Evolutionary conservation across 495 filamentous ascomycete species (phyloP), one percentile per base, ranked within the genome.

Genomic region (Daldinia vernicosa): DNA sequence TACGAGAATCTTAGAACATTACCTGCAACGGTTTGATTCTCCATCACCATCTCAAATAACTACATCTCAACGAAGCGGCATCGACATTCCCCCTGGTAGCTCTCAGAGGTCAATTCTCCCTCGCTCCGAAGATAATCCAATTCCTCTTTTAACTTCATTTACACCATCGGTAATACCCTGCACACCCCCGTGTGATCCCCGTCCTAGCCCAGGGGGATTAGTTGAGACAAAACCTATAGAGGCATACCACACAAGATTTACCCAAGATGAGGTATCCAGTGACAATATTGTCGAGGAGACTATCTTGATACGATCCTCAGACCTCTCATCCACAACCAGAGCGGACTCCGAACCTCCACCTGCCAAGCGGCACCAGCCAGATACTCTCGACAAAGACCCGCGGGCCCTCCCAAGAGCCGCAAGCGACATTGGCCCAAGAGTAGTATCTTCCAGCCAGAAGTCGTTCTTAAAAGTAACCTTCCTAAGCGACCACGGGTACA

Each of bases 1-100:
- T 8, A 81, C 82, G 1, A 76, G 81, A 52, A 66, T 83, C 3
- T 45, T 85, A 54, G 81, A 83, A 39, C 75, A 81, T 52, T 85
- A 76, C 27, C 74, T 82, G 1, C 77, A 78, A 43, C 39, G 54
- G 0, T 63, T 78, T 12, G 76, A 80, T 32, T 74, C 76, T n/a
- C 75, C 74, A 32, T 60, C 66, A 1, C 24, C 63, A 8, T 39
- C 66, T 35, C 65, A 72, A 11, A 66, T 69, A 14, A 30, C 19
- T 1, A 52, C 53, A 28, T 71, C 68, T 40, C 74, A 67, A 40
- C 45, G 33, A 27, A 72, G 47, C 50, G 28, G 19, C 30, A 51
- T 56, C 26, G 9, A 15, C 12, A n/a, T 50, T 17, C 33, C 60
- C 27, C 45, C 9, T 17, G 30, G 51, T 27, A 33, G 24, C 26